Evolutionary conservation across 306 rosid species (phyloP).

Genomic region (Glycine tomentella): DNA sequence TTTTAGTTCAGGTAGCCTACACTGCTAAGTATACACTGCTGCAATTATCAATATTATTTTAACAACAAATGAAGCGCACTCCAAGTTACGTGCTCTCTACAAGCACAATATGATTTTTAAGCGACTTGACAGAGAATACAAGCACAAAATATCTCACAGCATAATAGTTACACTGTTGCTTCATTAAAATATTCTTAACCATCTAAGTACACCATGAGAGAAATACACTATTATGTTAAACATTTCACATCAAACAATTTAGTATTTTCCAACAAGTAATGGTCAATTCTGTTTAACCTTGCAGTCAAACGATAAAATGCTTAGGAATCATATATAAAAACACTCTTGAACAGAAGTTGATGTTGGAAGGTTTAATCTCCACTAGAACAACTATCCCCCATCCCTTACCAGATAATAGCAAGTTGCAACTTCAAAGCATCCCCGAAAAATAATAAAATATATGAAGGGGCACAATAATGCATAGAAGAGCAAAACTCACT

Average conservation of each 20-base stretch:
- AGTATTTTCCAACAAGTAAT: not conserved
- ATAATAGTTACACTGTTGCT: not conserved
- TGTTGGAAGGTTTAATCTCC: conserved; percentile 3
- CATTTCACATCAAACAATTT: not conserved
- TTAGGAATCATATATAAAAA: not conserved
- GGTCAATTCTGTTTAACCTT: conserved; percentile 12
- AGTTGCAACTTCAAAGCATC: conserved; percentile 37
- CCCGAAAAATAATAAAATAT: not conserved
- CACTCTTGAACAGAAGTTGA: not conserved
- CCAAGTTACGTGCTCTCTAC: not conserved
- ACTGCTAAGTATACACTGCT: not conserved
- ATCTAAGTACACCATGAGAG: conserved; percentile 16
- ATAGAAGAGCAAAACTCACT: conserved; percentile 57
- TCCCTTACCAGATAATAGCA: not conserved
- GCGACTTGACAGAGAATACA: conserved; percentile 14
- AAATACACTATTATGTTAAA: not conserved
- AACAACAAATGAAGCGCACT: conserved; percentile 8
- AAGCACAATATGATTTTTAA: conserved; percentile 5
- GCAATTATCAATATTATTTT: conserved; percentile 4
- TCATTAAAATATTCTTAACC: not conserved
- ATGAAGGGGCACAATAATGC: not conserved
- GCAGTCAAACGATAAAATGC: conserved; percentile 17
- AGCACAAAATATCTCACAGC: conserved; percentile 1
- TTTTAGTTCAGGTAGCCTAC: not conserved
- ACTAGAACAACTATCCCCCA: not conserved